Base-by-base conservation (phyloP, 805 yeast species). In the Phaffomyces opuntiae region DNA sequence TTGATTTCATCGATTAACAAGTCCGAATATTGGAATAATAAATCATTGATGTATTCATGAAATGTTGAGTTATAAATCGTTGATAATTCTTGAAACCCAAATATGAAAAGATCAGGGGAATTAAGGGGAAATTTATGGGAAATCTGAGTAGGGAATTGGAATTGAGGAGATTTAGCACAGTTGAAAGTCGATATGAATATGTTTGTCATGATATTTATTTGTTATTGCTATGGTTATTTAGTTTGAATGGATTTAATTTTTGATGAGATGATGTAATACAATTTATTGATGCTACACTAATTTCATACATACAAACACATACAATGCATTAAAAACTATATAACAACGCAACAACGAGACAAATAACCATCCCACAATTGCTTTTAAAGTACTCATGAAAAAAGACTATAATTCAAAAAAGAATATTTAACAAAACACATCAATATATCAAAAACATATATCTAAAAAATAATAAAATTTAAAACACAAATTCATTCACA, bases 21-120 rank as follows among this genome's bases (percentile, higher is more conserved):
- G 5, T 67, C 60, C 42, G 72, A 63, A 29, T 77, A 50, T 1
- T 53, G 39, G 5, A 70, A 53, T 39, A 81, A 55, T 35, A 66
- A 60, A 5, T 56, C 52, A 13, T 69, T 62, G 2, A 80, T 73
- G 1, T 45, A 29, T 2, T 57, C 53, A 8, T 65, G 57, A 40
- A 73, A 70, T 3, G 80, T 68, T 2, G 82, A 80, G 47, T 81
- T 81, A 52, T 80, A 56, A 1, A 80, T 63, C 3, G 80, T 60
- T 42, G 81, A 72, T 11, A 83, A 53, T 57, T 84, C 93, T 59
- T 84, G 83, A 49, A 83, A 75, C 3, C 83, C 88, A 60, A 82
- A 78, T 1, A 74, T 83, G 44, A 74, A 72, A 7, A 82, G 45
- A 43, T 73, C 69, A 0, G 77, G 74, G 7, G 19, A 12, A 73